Evolutionary conservation across 257 asterid species (phyloP), one percentile per base, ranked within the genome.

Genomic region (Rhazya stricta): DNA sequence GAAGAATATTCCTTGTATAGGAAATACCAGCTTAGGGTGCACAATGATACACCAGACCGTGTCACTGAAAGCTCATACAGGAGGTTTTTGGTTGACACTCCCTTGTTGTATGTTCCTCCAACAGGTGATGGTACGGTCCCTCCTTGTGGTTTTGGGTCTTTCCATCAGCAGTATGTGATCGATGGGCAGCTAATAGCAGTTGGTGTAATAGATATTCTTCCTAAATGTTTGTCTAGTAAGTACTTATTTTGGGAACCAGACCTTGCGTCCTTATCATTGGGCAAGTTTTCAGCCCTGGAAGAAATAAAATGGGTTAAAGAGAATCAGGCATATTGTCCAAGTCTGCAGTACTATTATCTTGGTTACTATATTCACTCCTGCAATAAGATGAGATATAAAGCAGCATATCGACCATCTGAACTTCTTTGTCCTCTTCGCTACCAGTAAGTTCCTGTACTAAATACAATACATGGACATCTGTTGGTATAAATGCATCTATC

Each of bases 201-300:
- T 72, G 99, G 99, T 57, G 96, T 95, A 67, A 67, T 92, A 76
- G 99, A 95, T 77, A 91, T 95, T 78, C 96, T 95, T 57, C 99
- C 99, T 0, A 91, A 85, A 76, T 92, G 97, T 86, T 85, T 91
- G 83, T 95, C 99, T 4, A 95, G 98, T 89, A 95, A 95, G 83
- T 95, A 95, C 84, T 86, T 95, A 74, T 95, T 95, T 80, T 95
- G 99, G 99, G 99, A 95, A 84, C 99, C 99, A 54, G 99, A 91
- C 75, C 78, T 88, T 73, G 93, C 99, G 81, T 79, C 77, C 79
- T 79, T 95, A 71, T 95, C 99, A 37, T 95, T 95, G 66, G 99
- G 99, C 12, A 95, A 92, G 80, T 90, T 83, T 82, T 91, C 99
- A 11, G 96, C 98, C 85, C 79, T 91, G 58, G 85, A 92, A 86